Evolutionary conservation across 495 filamentous ascomycete species (phyloP), one percentile per base, ranked within the genome.

Genomic region (Terfezia claveryi): DNA sequence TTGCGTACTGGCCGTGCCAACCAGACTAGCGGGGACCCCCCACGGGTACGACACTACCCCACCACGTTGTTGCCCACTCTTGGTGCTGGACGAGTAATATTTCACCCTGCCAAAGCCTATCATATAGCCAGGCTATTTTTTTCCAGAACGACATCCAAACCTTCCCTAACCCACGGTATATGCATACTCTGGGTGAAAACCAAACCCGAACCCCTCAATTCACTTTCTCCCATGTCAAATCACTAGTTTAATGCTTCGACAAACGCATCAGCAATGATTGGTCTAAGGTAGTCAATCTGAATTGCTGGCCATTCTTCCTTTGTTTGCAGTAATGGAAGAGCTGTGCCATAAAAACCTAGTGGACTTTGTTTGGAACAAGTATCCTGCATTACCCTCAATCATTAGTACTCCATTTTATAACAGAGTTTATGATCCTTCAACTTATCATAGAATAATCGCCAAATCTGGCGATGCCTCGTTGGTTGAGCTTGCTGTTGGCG

Each of bases 241-340:
- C 88, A 87, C 74, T 5, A 32, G 7, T 32, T 32, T 32, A 32
- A 32, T 32, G 4, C 27, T 32, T 98, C 91, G 58, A 98, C 71
- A 72, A 98, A 98, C 38, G 91, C 91, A 71, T 98, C 91, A 50
- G 91, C 91, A 63, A 98, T 81, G 68, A 98, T 92, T 58, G 91
- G 91, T 11, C 91, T 81, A 20, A 98, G 81, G 72, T 87, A 98
- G 71, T 98, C 91, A 61, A 84, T 76, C 52, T 93, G 72, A 49
- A 77, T 84, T 60, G 68, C 64, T 12, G 11, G n/a, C 37, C 91
- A 84, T 64, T 91, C 70, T 95, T 85, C 52, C 91, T 82, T 68
- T 98, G 91, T 71, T 98, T 98, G 61, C 91, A 83, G 76, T 98
- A 92, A 70, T 98, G 91, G 80, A 98, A 98, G 55, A 95, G 82